Evolutionary conservation across 352 stramenopile genomes (phyloP).

Genomic region (Phytophthora hibernalis): DNA sequence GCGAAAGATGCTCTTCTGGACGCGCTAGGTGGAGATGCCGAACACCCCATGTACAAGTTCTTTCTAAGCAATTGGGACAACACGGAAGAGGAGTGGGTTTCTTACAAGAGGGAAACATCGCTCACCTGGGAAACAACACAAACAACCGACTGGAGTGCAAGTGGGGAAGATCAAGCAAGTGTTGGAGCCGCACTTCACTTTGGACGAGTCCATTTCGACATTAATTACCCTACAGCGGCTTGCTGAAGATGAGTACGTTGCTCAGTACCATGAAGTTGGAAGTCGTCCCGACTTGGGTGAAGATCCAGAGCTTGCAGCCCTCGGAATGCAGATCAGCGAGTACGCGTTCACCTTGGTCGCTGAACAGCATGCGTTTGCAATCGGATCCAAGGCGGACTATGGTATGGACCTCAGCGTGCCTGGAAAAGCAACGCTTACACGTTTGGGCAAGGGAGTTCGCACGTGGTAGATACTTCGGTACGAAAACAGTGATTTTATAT

Average conservation of each 20-base stretch:
- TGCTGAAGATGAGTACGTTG: too few relatives aligned
- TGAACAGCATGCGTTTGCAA: not conserved
- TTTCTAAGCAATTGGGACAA: too few relatives aligned
- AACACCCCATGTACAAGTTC: not conserved
- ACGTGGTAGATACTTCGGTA: not conserved
- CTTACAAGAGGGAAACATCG: too few relatives aligned
- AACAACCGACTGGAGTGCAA: too few relatives aligned
- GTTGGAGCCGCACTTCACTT: not conserved
- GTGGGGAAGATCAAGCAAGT: constrained; percentile 11
- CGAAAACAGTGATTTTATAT: not conserved
- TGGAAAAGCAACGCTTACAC: not conserved
- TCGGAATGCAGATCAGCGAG: not conserved
- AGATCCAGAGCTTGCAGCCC: constrained; percentile 9
- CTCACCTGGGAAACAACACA: too few relatives aligned
- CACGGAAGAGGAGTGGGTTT: too few relatives aligned
- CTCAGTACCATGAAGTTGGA: too few relatives aligned
- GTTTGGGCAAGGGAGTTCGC: not conserved
- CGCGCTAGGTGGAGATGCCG: not conserved
- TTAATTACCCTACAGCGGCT: constrained; percentile 6
- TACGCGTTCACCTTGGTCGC: not conserved
- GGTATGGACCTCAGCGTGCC: too few relatives aligned
- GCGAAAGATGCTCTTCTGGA: too few relatives aligned
- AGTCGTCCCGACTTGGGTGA: not conserved
- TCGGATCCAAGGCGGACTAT: not conserved
- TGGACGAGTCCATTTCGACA: constrained; percentile 5